Evolutionary conservation across 1,284 basidiomycete genomes (phyloP), one percentile per base, ranked within the genome.

Genomic region (Salmacisia buchloeana): DNA sequence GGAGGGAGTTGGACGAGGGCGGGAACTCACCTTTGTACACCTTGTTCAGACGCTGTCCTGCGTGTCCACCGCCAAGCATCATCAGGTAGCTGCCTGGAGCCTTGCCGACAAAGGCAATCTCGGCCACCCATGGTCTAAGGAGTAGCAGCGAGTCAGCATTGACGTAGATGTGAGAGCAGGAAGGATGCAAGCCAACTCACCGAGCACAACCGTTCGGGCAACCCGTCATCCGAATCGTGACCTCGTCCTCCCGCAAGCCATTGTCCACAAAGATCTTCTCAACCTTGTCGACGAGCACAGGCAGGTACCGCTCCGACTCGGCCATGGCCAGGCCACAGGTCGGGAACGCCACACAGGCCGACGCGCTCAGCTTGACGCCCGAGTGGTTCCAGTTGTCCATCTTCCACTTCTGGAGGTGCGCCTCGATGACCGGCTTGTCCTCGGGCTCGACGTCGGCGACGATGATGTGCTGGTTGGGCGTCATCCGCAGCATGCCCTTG

Each of bases 81-180:
- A 98, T 97, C 56, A 89, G 81, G 80, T 98, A 98, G 45, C 88
- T 86, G 21, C 92, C 94, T 1, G 90, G 92, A 0, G 94, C 94
- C 82, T 97, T 98, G 59, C 94, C 94, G 56, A 98, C 89, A 74
- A 98, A 97, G 0, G 92, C 94, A 39, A 97, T 85, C 83, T 98
- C 94, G 84, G 83, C 94, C 62, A 94, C 83, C 82, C 94, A 97
- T n/a, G 94, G 94, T 66, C 94, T 59, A 36, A 71, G 69, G 62
- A 52, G 18, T 5, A 43, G 23, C 2, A n/a, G 23, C n/a, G 2
- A n/a, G 41, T 43, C 41, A 43, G 41, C 18, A 1, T n/a, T n/a
- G n/a, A n/a, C n/a, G n/a, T n/a, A n/a, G n/a, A n/a, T n/a, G n/a
- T n/a, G n/a, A n/a, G n/a, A n/a, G n/a, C n/a, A n/a, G n/a, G n/a